These are phyloP conservation scores for Pleoardoris graminearum DNA, from an alignment of 2,329 filamentous ascomycete species.

Conservation along the genomic window DNA sequence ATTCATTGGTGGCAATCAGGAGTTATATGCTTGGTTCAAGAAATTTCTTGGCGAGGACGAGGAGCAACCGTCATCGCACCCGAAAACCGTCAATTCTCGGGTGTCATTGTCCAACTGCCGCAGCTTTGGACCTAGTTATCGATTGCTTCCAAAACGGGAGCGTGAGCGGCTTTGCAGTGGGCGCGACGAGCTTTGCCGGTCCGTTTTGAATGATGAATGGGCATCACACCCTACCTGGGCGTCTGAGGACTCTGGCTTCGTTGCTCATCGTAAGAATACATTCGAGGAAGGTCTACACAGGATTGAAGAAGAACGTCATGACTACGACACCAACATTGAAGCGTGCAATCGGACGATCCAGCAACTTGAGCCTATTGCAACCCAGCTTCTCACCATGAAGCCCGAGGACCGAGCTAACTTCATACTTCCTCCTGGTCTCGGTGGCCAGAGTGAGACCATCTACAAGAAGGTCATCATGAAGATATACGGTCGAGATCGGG, in stretches of 20 bases:
- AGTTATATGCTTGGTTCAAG: constrained; percentile 89
- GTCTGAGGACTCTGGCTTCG: constrained; percentile 95
- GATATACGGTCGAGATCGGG: constrained; percentile 84
- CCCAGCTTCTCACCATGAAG: constrained; percentile 81
- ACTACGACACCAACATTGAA: constrained; percentile 98
- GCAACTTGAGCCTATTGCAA: constrained; percentile 89
- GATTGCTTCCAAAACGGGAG: constrained; percentile 86
- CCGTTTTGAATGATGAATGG: constrained; percentile 96
- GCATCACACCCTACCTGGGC: constrained; percentile 98
- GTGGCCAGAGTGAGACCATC: constrained; percentile 92
- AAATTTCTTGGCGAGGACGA: constrained; percentile 78
- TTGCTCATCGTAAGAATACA: constrained; percentile 94
- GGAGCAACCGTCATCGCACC: constrained; percentile 47
- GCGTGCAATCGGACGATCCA: constrained; percentile 94
- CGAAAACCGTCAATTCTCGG: constrained; percentile 75
- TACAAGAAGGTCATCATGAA: constrained; percentile 98
- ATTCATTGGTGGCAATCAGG: constrained; percentile 86
- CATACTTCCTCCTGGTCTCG: constrained; percentile 78
- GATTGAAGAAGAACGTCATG: constrained; percentile 96
- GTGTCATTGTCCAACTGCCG: constrained; percentile 96
- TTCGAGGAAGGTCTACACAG: constrained; percentile 93
- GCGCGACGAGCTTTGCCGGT: constrained; percentile 89
- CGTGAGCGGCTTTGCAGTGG: constrained; percentile 90
- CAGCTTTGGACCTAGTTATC: constrained; percentile 93
- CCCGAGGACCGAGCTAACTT: constrained; percentile 72